phyloP scores from a whole-genome alignment of 179 eudicot species.

The Sideroxylon spinosum region DNA sequence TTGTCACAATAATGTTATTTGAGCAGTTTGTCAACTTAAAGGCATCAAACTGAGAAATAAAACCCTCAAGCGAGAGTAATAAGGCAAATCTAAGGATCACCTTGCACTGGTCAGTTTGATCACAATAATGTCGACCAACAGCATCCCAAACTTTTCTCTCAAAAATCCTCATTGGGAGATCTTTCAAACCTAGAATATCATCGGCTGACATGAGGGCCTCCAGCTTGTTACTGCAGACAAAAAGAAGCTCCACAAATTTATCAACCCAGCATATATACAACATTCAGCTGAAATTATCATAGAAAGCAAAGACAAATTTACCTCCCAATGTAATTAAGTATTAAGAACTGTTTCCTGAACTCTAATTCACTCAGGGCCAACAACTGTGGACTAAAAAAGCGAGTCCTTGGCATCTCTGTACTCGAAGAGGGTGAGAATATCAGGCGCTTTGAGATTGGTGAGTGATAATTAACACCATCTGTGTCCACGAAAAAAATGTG shows the following conservation, averaged over 20 bases:
- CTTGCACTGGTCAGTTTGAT: neutral
- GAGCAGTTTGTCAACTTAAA: constrained; percentile 9
- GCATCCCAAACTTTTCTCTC: constrained; percentile 4
- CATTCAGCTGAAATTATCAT: neutral
- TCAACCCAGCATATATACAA: neutral
- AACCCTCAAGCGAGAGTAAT: neutral
- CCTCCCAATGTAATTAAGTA: constrained; percentile 63
- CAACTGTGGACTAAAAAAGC: constrained; percentile 24
- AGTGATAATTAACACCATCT: constrained; percentile 11
- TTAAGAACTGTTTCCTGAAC: constrained; percentile 58
- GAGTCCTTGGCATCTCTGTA: constrained; percentile 10
- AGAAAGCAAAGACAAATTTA: constrained; percentile 21
- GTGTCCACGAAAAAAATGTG: neutral
- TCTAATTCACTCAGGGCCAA: constrained; percentile 51
- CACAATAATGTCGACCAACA: neutral
- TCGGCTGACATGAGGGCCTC: constrained; percentile 38
- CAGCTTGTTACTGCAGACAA: constrained; percentile 45
- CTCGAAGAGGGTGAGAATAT: constrained; percentile 3
- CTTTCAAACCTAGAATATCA: constrained; percentile 29
- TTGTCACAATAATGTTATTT: neutral
- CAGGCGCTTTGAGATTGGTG: constrained; percentile 14
- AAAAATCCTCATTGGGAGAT: constrained; percentile 7
- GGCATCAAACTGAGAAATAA: neutral
- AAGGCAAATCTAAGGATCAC: neutral
- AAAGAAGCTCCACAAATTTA: constrained; percentile 10